phyloP scores from a whole-genome alignment of 176 grass and related monocot species.

The Saccharum officinarum region DNA sequence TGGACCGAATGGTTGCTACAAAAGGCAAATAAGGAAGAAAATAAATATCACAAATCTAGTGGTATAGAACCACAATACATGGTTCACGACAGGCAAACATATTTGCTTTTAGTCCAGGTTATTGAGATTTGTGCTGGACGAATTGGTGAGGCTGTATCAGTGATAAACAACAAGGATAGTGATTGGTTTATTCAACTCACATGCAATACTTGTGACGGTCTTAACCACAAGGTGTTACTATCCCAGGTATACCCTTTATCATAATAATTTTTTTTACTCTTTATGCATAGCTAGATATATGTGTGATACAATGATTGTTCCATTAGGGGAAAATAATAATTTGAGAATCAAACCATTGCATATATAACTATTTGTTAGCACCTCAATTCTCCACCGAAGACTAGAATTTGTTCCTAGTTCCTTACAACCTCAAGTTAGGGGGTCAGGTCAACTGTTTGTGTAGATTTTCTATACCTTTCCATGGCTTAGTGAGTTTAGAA shows the following conservation, averaged over 20 bases:
- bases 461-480: neutral
- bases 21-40: conserved; percentile 21
- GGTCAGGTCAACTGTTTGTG: neutral
- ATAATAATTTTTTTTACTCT: neutral
- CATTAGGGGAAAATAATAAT: neutral
- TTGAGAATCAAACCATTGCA: neutral
- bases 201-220: conserved; percentile 36
- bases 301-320: neutral
- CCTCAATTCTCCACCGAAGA: neutral
- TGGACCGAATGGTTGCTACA: conserved; percentile 72
- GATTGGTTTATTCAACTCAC: conserved; percentile 41
- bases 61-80: neutral
- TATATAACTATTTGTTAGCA: neutral
- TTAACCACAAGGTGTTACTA: conserved; percentile 29
- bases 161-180: neutral
- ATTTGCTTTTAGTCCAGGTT: conserved; percentile 55
- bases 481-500: neutral
- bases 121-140: conserved; percentile 77
- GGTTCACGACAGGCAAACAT: conserved; percentile 46
- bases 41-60: neutral
- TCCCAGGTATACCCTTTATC: conserved; percentile 30
- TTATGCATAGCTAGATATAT: neutral
- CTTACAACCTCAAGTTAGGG: neutral
- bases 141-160: conserved; percentile 18
- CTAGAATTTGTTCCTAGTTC: neutral